phyloP scores from a whole-genome alignment of 2,329 filamentous ascomycete genomes.

The Neocucurbitaria cava region DNA sequence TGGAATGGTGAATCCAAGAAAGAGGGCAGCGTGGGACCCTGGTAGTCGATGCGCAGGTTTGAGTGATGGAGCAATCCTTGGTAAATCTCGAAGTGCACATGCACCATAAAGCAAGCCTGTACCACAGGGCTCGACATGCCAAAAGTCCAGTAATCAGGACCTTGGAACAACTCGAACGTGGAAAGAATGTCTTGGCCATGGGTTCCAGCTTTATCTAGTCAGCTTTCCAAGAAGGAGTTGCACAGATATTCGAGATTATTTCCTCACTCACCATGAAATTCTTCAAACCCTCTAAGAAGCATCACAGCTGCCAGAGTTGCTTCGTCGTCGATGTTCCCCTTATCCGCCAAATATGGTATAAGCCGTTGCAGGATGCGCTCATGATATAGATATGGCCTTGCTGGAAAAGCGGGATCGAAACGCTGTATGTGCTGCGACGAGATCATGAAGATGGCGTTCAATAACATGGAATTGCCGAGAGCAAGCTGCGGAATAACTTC shows the following conservation, averaged over 20 bases:
- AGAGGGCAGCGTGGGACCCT: slow-evolving; percentile 9
- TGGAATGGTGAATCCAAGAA: slow-evolving; percentile 8
- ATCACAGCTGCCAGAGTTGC: slow-evolving; percentile 24
- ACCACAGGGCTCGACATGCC: slow-evolving; percentile 19
- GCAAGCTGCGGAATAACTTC: slow-evolving; percentile 19
- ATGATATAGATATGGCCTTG: slow-evolving; percentile 23
- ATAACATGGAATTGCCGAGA: slow-evolving; percentile 49
- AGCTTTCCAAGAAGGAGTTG: slow-evolving; percentile 5
- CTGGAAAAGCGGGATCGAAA: slow-evolving; percentile 16
- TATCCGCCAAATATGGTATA: slow-evolving; percentile 23
- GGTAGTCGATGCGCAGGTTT: slow-evolving; percentile 21
- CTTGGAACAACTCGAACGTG: slow-evolving; percentile 23
- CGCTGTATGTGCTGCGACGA: slow-evolving; percentile 49
- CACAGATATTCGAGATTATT: neutral
- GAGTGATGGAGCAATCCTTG: slow-evolving; percentile 15
- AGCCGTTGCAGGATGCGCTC: slow-evolving; percentile 20
- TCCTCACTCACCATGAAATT: slow-evolving; percentile 19
- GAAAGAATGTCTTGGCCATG: slow-evolving; percentile 21
- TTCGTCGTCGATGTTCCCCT: slow-evolving; percentile 24
- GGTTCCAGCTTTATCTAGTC: slow-evolving; percentile 17
- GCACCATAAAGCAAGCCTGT: slow-evolving; percentile 24
- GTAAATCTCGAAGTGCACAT: slow-evolving; percentile 26
- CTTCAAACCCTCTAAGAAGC: slow-evolving; percentile 25
- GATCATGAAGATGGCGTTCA: slow-evolving; percentile 49
- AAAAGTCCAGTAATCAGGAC: slow-evolving; percentile 17